These are phyloP conservation scores for Microsporum audouinii DNA, from an alignment of 2,329 filamentous ascomycete genomes.

Conservation along the genomic window DNA sequence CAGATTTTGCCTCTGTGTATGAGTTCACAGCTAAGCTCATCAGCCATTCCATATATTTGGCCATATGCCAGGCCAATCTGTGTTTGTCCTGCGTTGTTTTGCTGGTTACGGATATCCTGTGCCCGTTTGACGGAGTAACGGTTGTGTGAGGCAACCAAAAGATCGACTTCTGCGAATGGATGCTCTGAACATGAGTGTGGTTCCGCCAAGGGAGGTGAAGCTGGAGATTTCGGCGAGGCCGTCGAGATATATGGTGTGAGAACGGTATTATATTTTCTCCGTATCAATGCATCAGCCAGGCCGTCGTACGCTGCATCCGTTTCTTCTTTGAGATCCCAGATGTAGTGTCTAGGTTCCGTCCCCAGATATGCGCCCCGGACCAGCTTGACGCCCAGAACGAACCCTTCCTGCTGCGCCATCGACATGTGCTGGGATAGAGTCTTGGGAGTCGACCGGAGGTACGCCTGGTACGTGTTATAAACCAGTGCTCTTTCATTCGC, in stretches of 20 bases:
- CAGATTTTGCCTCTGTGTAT: conserved; percentile 20
- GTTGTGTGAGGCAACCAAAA: conserved; percentile 78
- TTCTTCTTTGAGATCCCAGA: conserved; percentile 57
- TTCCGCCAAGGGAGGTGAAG: conserved; percentile 22
- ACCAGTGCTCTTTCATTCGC: conserved; percentile 47
- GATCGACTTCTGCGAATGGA: conserved; percentile 45
- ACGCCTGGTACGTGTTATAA: conserved; percentile 69
- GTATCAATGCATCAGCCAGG: conserved; percentile 55
- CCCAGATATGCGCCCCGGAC: conserved; percentile 63
- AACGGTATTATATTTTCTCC: conserved; percentile 44
- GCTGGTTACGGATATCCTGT: conserved; percentile 37
- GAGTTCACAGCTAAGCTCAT: conserved; percentile 45
- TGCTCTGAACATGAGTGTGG: neutral
- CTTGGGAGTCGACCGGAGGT: conserved; percentile 51
- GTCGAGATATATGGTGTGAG: conserved; percentile 30
- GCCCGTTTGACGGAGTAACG: conserved; percentile 52
- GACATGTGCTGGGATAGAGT: conserved; percentile 52
- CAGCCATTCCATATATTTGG: conserved; percentile 50
- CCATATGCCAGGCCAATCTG: conserved; percentile 43
- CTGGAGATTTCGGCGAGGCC: neutral
- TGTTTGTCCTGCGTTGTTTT: conserved; percentile 27
- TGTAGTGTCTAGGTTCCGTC: conserved; percentile 56
- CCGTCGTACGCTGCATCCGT: conserved; percentile 63
- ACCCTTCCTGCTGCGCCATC: conserved; percentile 47
- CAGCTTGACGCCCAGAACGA: conserved; percentile 60